Evolutionary conservation across 768 basidiomycete species (phyloP), one percentile per base, ranked within the genome.

Genomic region (Strobilomyces confusus): DNA sequence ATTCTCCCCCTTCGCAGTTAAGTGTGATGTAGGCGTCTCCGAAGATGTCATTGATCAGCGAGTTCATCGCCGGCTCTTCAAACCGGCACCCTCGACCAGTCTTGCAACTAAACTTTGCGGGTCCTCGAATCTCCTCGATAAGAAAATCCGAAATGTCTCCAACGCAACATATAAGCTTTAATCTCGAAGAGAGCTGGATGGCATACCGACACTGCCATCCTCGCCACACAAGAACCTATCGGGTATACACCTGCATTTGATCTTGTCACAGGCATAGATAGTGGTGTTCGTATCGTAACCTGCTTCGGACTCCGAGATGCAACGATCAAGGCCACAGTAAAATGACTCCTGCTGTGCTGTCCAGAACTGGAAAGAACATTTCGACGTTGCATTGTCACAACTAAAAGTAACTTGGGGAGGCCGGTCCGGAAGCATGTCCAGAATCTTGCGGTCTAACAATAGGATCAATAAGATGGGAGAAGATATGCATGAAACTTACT

Each of bases 321-420:
- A 98, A 17, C 79, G 67, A 40, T 89, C 78, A 49, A 99, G 78
- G 11, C 82, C 82, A 71, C 97, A 99, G 72, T 97, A 98, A 71
- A 99, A 98, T 0, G 92, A 95, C 68, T 99, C 95, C 51, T 92
- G 80, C 61, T 89, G 78, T 7, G 88, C 93, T 9, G 93, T 92
- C 97, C 97, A 99, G 74, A 99, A 99, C 71, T 99, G 95, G 79
- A 99, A 99, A 22, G 84, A 82, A 67, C 97, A 99, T 1, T 82
- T 81, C 5, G 73, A 72, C 13, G 77, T 73, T 2, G 66, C 54
- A 19, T 73, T 79, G 53, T 90, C 84, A 73, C 97, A 99, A 58
- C 88, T 87, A 70, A 99, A 99, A 1, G 97, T 98, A 2, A 98
- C 95, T 69, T 98, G 95, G 0, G 95, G 95, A 19, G 92, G 88